Evolutionary conservation across 495 filamentous ascomycete genomes (phyloP).

Genomic region (Hyphodiscus hymeniophilus): DNA sequence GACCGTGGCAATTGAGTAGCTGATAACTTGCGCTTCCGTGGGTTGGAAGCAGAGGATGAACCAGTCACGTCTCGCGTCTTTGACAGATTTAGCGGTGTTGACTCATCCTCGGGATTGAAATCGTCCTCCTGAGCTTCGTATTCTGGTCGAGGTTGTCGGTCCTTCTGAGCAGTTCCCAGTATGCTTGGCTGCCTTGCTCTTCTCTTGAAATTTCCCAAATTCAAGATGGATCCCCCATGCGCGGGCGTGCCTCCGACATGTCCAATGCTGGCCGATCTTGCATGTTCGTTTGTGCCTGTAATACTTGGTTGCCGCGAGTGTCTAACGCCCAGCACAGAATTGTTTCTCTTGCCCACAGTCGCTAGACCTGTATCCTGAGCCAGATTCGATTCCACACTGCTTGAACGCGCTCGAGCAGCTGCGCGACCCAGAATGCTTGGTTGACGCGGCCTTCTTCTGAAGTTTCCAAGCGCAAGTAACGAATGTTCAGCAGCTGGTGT

Average conservation of each 20-base stretch:
- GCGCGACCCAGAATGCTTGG: conserved; percentile 13
- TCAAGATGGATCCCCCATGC: conserved; percentile 15
- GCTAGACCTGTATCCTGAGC: conserved; percentile 14
- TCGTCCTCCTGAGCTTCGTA: conserved; percentile 44
- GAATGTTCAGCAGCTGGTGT: conserved; percentile 17
- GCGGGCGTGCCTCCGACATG: conserved; percentile 15
- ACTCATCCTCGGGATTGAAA: conserved; percentile 57
- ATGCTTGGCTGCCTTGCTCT: conserved; percentile 27
- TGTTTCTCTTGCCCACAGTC: conserved; percentile 14
- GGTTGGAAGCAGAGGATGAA: conserved; percentile 20
- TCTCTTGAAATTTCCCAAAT: conserved; percentile 30
- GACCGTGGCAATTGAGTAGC: conserved; percentile 18
- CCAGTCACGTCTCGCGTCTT: conserved; percentile 10
- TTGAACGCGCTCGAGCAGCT: conserved; percentile 14
- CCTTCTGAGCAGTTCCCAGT: conserved; percentile 49
- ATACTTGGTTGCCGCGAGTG: conserved; percentile 11
- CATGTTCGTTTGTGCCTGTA: background rate
- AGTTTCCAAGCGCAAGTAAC: conserved; percentile 12
- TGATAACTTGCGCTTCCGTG: conserved; percentile 31
- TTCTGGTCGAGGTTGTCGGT: conserved; percentile 36
- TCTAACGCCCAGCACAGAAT: background rate
- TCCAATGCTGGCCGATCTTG: conserved; percentile 12
- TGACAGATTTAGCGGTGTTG: conserved; percentile 49
- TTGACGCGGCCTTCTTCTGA: conserved; percentile 1
- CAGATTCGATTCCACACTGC: conserved; percentile 20